Conservation (phyloP, 2,329 filamentous ascomycete species). For the Penicillium sclerotiorum region DNA sequence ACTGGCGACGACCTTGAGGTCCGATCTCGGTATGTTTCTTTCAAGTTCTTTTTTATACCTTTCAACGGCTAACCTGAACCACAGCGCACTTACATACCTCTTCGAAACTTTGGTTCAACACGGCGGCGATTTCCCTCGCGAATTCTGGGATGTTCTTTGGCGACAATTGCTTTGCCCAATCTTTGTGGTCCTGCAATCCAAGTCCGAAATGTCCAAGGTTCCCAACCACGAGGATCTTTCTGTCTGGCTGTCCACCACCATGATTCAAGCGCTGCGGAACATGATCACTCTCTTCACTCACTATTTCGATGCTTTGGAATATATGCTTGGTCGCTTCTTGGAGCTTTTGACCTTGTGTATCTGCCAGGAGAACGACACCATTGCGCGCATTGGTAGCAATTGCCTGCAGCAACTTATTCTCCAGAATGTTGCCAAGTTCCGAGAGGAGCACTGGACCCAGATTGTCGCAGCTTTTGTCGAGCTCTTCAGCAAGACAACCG, state of each 20-base stretch:
- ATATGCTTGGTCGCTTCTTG: slow-evolving; percentile 97
- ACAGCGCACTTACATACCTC: slow-evolving; percentile 83
- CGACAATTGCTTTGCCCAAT: slow-evolving; percentile 95
- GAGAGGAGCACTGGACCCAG: slow-evolving; percentile 83
- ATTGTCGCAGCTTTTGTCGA: slow-evolving; percentile 96
- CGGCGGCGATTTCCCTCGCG: slow-evolving; percentile 84
- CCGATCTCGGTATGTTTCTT: slow-evolving; percentile 61
- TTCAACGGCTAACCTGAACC: slow-evolving; percentile 8
- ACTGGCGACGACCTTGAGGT: slow-evolving; percentile 98
- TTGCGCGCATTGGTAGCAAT: slow-evolving; percentile 96
- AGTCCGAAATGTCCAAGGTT: slow-evolving; percentile 94
- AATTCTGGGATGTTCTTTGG: slow-evolving; percentile 99
- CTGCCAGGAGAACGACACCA: slow-evolving; percentile 98
- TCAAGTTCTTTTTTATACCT: neutral
- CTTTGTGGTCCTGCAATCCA: slow-evolving; percentile 95
- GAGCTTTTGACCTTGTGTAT: slow-evolving; percentile 94
- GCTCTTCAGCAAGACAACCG: slow-evolving; percentile 91
- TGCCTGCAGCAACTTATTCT: slow-evolving; percentile 95
- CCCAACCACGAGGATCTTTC: slow-evolving; percentile 95
- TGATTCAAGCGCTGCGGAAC: slow-evolving; percentile 97
- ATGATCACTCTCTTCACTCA: slow-evolving; percentile 99
- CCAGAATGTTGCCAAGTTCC: slow-evolving; percentile 94
- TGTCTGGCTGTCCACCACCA: slow-evolving; percentile 97
- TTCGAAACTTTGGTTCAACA: slow-evolving; percentile 92
- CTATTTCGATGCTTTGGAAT: slow-evolving; percentile 93